These are phyloP conservation scores for Zygotorulaspora chibaensis DNA, from an alignment of 805 yeast species.

Conservation along the genomic window DNA sequence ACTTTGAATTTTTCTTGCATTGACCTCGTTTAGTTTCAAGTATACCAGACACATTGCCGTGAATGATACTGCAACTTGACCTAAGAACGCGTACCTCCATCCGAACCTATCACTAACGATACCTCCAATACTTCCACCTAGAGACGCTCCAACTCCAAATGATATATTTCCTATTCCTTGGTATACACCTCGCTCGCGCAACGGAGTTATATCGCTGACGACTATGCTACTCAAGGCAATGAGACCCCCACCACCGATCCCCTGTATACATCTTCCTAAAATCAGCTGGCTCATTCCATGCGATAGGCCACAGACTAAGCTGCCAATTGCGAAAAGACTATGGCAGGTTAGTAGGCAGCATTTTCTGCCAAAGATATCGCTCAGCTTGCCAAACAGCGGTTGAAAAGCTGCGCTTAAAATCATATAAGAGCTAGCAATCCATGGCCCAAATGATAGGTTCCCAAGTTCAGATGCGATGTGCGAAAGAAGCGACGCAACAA, in stretches of 20 bases:
- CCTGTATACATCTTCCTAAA: slow-evolving; percentile 6
- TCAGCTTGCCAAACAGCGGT: slow-evolving; percentile 10
- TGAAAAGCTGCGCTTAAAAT: slow-evolving; percentile 8
- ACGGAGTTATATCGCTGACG: slow-evolving; percentile 8
- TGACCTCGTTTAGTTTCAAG: slow-evolving; percentile 5
- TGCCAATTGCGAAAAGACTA: slow-evolving; percentile 6
- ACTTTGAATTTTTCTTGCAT: slow-evolving; percentile 1
- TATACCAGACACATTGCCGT: slow-evolving; percentile 5
- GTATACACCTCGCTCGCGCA: slow-evolving; percentile 10
- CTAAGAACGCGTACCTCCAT: slow-evolving; percentile 11
- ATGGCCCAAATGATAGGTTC: slow-evolving; percentile 6
- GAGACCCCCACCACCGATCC: slow-evolving; percentile 12
- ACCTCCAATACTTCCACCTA: slow-evolving; percentile 11
- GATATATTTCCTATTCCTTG: slow-evolving; percentile 10
- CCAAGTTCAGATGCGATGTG: slow-evolving; percentile 11
- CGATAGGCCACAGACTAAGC: slow-evolving; percentile 6
- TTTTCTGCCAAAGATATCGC: slow-evolving; percentile 10
- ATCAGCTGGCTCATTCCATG: slow-evolving; percentile 1
- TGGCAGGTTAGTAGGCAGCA: slow-evolving; percentile 5
- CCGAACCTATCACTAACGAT: slow-evolving; percentile 7
- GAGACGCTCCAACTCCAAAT: slow-evolving; percentile 8
- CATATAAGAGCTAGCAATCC: slow-evolving; percentile 10
- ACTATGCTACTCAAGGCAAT: slow-evolving; percentile 7
- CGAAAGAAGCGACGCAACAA: slow-evolving; percentile 9
- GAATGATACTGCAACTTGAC: slow-evolving; percentile 6